These are phyloP conservation scores for Tylopilus sp. DNA, from an alignment of 768 basidiomycete genomes.

Conservation along the genomic window DNA sequence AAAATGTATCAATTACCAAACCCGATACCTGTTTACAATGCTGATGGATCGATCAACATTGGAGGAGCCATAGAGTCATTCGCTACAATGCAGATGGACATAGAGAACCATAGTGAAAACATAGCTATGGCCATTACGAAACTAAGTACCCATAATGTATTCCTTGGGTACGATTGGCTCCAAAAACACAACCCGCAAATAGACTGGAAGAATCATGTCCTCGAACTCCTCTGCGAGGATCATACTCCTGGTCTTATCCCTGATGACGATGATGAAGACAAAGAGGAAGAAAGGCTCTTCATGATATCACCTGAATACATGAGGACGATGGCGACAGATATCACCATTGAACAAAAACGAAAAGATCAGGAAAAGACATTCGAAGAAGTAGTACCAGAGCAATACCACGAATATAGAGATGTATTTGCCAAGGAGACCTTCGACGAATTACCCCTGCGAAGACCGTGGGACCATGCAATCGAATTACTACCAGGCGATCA, in stretches of 20 bases:
- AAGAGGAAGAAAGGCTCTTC: neutral
- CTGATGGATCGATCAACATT: neutral
- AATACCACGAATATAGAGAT: too few species aligned
- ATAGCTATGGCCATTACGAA: neutral
- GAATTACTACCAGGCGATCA: too few species aligned
- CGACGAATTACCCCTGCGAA: too few species aligned
- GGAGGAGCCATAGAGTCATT: neutral
- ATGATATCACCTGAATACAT: neutral
- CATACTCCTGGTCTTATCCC: neutral
- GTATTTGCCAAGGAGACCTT: too few species aligned
- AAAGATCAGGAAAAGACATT: too few species aligned
- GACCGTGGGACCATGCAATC: too few species aligned
- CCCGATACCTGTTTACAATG: neutral
- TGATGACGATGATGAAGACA: neutral
- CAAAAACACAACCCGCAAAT: neutral
- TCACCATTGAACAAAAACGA: neutral
- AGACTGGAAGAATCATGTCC: neutral
- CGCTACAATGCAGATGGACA: neutral
- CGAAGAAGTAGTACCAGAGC: too few species aligned
- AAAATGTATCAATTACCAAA: neutral
- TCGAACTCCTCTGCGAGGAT: neutral
- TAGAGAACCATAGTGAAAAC: neutral
- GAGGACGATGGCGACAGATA: neutral
- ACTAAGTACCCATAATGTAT: neutral
- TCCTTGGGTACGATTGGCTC: neutral